Percentiles rank a stretch among this genome's conserved stretches.
Evolutionary conservation across 2,329 filamentous ascomycete species (phyloP).

Genomic region (Fusarium xyrophilum): DNA sequence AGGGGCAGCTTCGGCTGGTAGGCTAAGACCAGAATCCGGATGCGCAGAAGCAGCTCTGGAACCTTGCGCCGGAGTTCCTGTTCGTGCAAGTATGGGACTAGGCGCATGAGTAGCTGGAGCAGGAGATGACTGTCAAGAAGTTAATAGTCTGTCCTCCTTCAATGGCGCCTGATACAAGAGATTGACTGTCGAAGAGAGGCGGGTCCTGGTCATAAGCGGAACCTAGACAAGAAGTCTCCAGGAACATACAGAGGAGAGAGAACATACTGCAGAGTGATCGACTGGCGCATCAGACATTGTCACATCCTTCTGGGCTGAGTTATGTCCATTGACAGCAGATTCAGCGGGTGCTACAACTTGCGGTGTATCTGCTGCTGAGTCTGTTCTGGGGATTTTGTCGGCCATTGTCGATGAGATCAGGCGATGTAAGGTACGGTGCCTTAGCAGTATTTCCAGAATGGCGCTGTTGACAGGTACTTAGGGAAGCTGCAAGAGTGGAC

Average conservation of each 20-base stretch:
- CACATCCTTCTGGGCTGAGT: constrained; percentile 47
- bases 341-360: constrained; percentile 34
- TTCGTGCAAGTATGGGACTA: constrained; percentile 54
- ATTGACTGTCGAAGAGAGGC: neutral
- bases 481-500: constrained; percentile 1
- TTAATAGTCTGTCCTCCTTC: constrained; percentile 14
- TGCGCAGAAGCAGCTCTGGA: constrained; percentile 65
- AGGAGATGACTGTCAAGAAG: constrained; percentile 47
- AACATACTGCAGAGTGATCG: constrained; percentile 51
- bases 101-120: constrained; percentile 48
- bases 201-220: neutral
- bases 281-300: constrained; percentile 53
- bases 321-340: constrained; percentile 29
- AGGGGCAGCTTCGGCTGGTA: constrained; percentile 65
- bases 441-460: neutral
- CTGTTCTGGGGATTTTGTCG: constrained; percentile 39
- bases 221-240: too few relatives aligned
- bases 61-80: constrained; percentile 57
- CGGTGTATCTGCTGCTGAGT: constrained; percentile 29
- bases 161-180: neutral
- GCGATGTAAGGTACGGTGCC: neutral
- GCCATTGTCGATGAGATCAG: constrained; percentile 38
- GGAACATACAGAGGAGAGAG: neutral
- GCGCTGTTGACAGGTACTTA: constrained; percentile 7
- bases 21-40: constrained; percentile 59